Conservation (phyloP, 2,329 filamentous ascomycete species). For the Bisporella sp. region DNA sequence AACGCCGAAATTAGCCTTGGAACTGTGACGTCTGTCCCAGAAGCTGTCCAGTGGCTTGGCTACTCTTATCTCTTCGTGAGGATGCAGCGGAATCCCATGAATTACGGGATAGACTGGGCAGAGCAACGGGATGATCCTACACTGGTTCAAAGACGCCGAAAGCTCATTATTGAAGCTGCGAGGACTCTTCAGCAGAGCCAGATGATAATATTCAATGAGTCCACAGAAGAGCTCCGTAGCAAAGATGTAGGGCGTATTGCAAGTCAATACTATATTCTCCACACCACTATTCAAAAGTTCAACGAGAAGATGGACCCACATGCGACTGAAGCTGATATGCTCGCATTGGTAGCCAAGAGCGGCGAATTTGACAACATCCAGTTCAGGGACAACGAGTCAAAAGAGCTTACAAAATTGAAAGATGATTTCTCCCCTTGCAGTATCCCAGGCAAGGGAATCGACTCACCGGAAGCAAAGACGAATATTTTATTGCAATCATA, state of each 20-base stretch:
- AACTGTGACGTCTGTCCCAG: constrained; percentile 88
- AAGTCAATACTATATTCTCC: constrained; percentile 92
- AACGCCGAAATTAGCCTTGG: constrained; percentile 93
- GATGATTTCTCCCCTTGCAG: constrained; percentile 67
- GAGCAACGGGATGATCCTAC: constrained; percentile 84
- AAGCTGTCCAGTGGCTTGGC: constrained; percentile 94
- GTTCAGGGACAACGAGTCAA: constrained; percentile 80
- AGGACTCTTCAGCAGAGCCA: constrained; percentile 83
- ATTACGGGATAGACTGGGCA: constrained; percentile 91
- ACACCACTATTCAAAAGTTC: constrained; percentile 92
- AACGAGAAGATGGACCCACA: constrained; percentile 87
- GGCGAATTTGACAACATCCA: constrained; percentile 98
- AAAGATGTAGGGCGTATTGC: constrained; percentile 96
- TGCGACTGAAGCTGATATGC: constrained; percentile 82
- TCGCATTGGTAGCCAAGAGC: constrained; percentile 96
- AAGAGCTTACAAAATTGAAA: constrained; percentile 72
- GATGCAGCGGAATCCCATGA: constrained; percentile 86
- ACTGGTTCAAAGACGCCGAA: constrained; percentile 76
- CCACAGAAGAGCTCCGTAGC: constrained; percentile 82
- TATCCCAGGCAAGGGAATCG: constrained; percentile 57
- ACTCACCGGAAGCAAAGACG: constrained; percentile 79
- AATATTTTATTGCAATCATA: constrained; percentile 93
- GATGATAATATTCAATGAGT: constrained; percentile 98
- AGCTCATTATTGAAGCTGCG: constrained; percentile 84
- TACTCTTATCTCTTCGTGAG: constrained; percentile 97